Conservation (phyloP, 192 early-diverging fungal species). For the Backusella westeae region DNA sequence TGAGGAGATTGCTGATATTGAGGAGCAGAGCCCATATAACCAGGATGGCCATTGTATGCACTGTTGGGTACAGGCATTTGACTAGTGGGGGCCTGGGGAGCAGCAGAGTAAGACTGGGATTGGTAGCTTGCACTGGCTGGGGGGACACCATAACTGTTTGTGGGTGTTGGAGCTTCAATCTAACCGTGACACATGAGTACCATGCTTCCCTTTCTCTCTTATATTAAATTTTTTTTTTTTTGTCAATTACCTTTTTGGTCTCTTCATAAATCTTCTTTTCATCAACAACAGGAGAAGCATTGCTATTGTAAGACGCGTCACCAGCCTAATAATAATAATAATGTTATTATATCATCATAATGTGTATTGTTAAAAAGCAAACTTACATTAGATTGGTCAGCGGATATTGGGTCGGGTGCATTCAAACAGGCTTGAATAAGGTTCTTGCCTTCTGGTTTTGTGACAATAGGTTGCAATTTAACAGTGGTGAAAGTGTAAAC, state of each 20-base stretch:
- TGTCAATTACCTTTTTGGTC: constrained; percentile 8
- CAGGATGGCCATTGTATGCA: neutral
- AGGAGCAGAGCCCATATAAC: neutral
- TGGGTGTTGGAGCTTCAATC: constrained; percentile 2
- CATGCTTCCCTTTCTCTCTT: neutral
- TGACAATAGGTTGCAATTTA: constrained; percentile 90
- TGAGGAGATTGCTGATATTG: neutral
- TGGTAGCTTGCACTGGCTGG: neutral
- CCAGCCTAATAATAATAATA: neutral
- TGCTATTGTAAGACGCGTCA: neutral
- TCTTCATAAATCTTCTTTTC: neutral
- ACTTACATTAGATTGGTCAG: neutral
- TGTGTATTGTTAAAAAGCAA: neutral
- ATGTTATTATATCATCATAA: neutral
- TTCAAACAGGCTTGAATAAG: constrained; percentile 92
- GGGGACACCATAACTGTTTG: neutral
- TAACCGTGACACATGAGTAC: neutral
- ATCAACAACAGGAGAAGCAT: neutral
- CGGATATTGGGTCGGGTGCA: constrained; percentile 60
- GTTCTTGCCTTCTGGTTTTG: constrained; percentile 88
- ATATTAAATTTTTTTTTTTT: neutral
- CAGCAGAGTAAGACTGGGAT: neutral
- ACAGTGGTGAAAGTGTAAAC: constrained; percentile 95
- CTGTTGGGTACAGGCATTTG: neutral
- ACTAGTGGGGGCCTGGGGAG: neutral